Evolutionary conservation across 1,284 basidiomycete species (phyloP), one percentile per base, ranked within the genome.

Genomic region (Inonotus obliquus): DNA sequence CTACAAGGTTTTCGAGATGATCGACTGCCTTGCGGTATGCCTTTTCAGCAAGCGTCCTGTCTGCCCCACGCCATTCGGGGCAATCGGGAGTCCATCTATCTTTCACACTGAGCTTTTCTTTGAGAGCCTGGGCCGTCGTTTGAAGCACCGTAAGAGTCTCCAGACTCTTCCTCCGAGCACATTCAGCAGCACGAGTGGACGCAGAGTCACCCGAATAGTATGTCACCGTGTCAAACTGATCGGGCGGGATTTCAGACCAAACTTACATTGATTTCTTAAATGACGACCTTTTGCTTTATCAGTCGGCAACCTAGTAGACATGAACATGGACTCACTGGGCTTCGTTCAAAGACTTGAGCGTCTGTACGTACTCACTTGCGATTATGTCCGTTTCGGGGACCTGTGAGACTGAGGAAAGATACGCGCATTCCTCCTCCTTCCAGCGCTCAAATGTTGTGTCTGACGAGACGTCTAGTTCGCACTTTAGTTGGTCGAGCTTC

Each of bases 1-100:
- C 63, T n/a, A 75, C 69, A 6, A 74, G 69, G 9, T 63, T 27
- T 39, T 75, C 69, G 0, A 74, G 65, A 35, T 67, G 57, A 19
- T 70, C 65, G 2, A 74, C 64, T 0, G 72, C 70, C 1, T 55
- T 54, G 1, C 66, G 66, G 51, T 69, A 74, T n/a, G 65, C 59
- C 1, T 67, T 65, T 19, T 66, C 47, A 0, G 47, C 21, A 4
- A 71, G 56, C 39, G 67, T 68, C 45, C 62, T 54, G 3, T 60
- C 29, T 1, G 65, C 63, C 0, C 51, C 45, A 25, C 54, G 35
- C 41, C 68, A 73, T 37, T 67, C 44, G 0, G 51, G 21, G 7
- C 62, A 55, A 0, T 44, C 38, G 0, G 67, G 63, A 21, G 65
- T 59, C 72, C 72, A 73, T 14, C 65, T 65, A 6, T 41, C 17